Evolutionary conservation across 2,329 filamentous ascomycete genomes (phyloP).

Genomic region (Botryosphaeria dothidea): DNA sequence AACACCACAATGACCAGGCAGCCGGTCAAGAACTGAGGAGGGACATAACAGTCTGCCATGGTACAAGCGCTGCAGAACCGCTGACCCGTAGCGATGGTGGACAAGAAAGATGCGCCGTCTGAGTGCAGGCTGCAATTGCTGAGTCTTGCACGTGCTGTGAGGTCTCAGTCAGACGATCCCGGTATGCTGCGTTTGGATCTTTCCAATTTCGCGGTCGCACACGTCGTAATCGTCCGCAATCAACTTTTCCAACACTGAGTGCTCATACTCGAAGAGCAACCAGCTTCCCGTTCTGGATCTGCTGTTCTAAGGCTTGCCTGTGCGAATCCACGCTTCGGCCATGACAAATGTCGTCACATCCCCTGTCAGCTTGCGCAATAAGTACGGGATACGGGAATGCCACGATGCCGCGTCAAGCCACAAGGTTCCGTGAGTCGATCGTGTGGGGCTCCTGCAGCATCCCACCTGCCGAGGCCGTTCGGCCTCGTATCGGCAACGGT

Average conservation of each 20-base stretch:
- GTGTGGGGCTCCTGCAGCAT: not conserved
- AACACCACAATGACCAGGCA: constrained; percentile 35
- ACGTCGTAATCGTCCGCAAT: too few relatives aligned
- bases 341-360: not conserved
- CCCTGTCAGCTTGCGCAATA: not conserved
- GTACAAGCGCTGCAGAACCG: not conserved
- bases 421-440: not conserved
- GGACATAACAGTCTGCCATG: too few relatives aligned
- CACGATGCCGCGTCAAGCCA: not conserved
- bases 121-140: not conserved
- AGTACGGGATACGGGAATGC: not conserved
- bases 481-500: not conserved
- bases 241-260: too few relatives aligned
- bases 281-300: too few relatives aligned
- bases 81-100: too few relatives aligned
- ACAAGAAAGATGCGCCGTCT: too few relatives aligned
- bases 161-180: not conserved
- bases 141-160: not conserved
- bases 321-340: not conserved
- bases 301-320: too few relatives aligned
- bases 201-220: too few relatives aligned
- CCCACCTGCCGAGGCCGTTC: not conserved
- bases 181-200: too few relatives aligned
- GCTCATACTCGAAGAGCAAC: too few relatives aligned
- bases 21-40: constrained; percentile 8